Conservation (phyloP, 169 alveolate species). For the Besnoitia besnoiti region DNA sequence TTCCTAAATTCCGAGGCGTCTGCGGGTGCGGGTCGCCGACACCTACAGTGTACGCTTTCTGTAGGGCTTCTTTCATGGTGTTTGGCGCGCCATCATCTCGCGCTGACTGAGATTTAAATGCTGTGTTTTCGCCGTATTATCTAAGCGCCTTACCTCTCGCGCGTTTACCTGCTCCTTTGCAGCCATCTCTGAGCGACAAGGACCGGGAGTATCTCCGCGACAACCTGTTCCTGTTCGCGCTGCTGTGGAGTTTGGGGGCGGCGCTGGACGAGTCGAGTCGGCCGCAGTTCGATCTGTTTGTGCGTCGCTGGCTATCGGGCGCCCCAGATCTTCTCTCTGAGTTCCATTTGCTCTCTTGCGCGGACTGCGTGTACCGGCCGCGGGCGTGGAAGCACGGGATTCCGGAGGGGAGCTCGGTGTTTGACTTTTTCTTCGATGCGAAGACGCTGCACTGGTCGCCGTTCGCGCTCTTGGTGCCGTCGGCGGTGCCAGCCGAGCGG, state of each 20-base stretch:
- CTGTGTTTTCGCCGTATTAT: too few species aligned
- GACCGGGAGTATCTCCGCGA: slow-evolving; percentile 54
- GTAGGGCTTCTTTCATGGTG: too few species aligned
- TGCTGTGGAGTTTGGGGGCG: slow-evolving; percentile 58
- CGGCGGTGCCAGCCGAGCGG: slow-evolving; percentile 67
- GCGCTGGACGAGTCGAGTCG: slow-evolving; percentile 41
- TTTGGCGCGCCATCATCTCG: too few species aligned
- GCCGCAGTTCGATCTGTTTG: slow-evolving; percentile 16
- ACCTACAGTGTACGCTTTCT: too few species aligned
- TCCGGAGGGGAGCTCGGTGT: slow-evolving; percentile 69
- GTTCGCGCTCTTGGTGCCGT: slow-evolving; percentile 65
- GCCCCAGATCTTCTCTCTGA: background rate
- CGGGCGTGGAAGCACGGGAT: background rate
- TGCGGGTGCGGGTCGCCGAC: too few species aligned
- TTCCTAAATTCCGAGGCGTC: too few species aligned
- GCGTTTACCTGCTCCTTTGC: background rate
- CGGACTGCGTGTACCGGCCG: background rate
- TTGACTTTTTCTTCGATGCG: slow-evolving; percentile 67
- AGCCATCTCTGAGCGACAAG: background rate
- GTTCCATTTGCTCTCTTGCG: background rate
- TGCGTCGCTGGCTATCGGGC: slow-evolving; percentile 15
- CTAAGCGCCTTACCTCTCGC: background rate
- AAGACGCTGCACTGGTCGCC: slow-evolving; percentile 71
- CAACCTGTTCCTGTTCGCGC: slow-evolving; percentile 40
- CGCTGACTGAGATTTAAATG: too few species aligned